Evolutionary conservation across 2,329 filamentous ascomycete genomes (phyloP), one percentile per base, ranked within the genome.

Genomic region (Beauveria sp.): DNA sequence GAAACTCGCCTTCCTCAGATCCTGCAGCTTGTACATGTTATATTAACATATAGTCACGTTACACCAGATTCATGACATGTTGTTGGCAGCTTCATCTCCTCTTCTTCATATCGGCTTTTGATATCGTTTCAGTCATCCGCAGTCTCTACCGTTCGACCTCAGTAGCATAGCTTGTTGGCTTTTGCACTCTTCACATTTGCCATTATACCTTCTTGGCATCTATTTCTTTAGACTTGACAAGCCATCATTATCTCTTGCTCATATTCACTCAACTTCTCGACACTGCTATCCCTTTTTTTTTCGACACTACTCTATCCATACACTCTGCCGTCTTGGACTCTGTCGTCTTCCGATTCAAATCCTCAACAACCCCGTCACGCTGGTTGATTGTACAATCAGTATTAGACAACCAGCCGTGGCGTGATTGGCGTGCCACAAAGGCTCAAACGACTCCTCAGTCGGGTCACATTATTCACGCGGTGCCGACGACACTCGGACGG

Each of bases 41-140:
- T 59, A 43, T 60, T 60, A 60, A 60, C 57, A 24, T 16, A 14
- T 7, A 12, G 10, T 34, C 49, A 53, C 40, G 18, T 38, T 50
- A 34, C 26, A 45, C 42, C 40, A 60, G 57, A 40, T 60, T 60
- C 40, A 60, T 53, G 57, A 60, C 26, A 53, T 60, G 49, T 45
- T 24, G 4, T 53, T 60, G 30, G 26, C 47, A 34, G 8, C 47
- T 43, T 58, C 46, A 42, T 38, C n/a, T 53, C 34, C 43, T 49
- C 1, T 20, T 18, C 46, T 24, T 46, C 40, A 30, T 38, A n/a
- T 38, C 49, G 42, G 49, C 40, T 46, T 26, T 46, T 60, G 57
- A 52, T 53, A 34, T 14, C 46, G 34, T 30, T 42, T 53, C 10
- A 12, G 16, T 16, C n/a, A 52, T 22, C 18, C 38, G 57, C 57